These are phyloP conservation scores for Agrocybe pediades DNA, from an alignment of 768 basidiomycete genomes.

Conservation along the genomic window DNA sequence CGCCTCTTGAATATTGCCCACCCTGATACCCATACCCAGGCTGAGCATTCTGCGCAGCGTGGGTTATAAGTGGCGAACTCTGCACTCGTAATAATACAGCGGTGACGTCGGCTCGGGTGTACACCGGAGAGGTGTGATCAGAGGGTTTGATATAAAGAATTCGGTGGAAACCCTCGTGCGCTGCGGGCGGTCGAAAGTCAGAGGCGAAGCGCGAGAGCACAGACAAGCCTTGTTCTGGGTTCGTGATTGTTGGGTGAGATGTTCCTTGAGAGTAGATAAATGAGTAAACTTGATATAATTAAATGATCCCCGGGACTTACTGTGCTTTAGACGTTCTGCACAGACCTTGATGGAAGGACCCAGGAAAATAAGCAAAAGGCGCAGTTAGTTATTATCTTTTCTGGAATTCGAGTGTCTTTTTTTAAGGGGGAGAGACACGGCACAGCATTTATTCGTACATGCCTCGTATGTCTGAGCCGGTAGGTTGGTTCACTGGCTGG, in stretches of 20 bases:
- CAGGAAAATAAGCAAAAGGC: slow-evolving; percentile 15
- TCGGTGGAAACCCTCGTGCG: slow-evolving; percentile 67
- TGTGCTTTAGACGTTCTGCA: slow-evolving; percentile 55
- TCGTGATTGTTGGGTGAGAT: slow-evolving; percentile 76
- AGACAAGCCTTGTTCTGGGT: slow-evolving; percentile 53
- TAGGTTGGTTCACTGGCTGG: slow-evolving; percentile 3
- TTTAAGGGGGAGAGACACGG: too few relatives aligned
- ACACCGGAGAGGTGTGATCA: slow-evolving; percentile 44
- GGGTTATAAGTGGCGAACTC: slow-evolving; percentile 38
- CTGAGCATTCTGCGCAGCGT: slow-evolving; percentile 7
- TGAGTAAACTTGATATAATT: not conserved
- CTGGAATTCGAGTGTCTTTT: too few relatives aligned
- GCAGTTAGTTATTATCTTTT: slow-evolving; percentile 20
- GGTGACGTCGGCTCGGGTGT: slow-evolving; percentile 52
- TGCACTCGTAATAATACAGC: slow-evolving; percentile 54
- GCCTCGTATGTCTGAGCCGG: too few relatives aligned
- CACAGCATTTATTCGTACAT: too few relatives aligned
- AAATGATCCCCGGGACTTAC: slow-evolving; percentile 38
- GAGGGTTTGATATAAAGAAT: slow-evolving; percentile 47
- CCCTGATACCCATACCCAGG: slow-evolving; percentile 5
- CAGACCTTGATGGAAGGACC: slow-evolving; percentile 50
- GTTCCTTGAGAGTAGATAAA: slow-evolving; percentile 46
- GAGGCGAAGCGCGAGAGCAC: slow-evolving; percentile 68
- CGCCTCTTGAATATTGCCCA: not conserved
- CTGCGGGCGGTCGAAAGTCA: slow-evolving; percentile 56